These are phyloP conservation scores for Mortierella claussenii DNA, from an alignment of 192 early-diverging fungal species.

Conservation along the genomic window DNA sequence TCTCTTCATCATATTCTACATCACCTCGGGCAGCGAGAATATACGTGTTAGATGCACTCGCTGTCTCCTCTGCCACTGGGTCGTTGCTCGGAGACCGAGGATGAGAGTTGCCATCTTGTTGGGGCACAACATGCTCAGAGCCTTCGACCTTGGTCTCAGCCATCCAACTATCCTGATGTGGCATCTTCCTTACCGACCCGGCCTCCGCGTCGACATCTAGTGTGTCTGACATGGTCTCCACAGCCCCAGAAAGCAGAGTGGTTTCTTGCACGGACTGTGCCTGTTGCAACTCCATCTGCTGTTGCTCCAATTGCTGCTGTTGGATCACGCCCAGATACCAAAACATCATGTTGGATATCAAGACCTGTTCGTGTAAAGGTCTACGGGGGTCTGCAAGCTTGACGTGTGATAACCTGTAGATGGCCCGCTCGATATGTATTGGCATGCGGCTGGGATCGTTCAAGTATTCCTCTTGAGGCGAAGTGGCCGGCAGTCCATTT, in stretches of 20 bases:
- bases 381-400: constrained; percentile 80
- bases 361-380: constrained; percentile 76
- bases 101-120: constrained; percentile 38
- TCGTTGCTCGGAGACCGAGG: constrained; percentile 16
- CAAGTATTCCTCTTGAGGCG: neutral
- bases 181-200: neutral
- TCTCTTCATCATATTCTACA: constrained; percentile 32
- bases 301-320: constrained; percentile 44
- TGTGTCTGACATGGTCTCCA: neutral
- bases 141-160: constrained; percentile 11
- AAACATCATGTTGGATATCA: constrained; percentile 85
- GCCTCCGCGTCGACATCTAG: neutral
- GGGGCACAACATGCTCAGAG: constrained; percentile 17
- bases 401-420: constrained; percentile 76
- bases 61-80: neutral
- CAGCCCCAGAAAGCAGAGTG: neutral
- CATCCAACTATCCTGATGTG: constrained; percentile 3
- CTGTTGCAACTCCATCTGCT: constrained; percentile 35
- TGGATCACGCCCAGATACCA: constrained; percentile 79
- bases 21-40: neutral
- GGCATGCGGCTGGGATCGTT: constrained; percentile 67
- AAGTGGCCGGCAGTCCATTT: constrained; percentile 2
- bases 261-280: constrained; percentile 7
- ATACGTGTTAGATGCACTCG: neutral
- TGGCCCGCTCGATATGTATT: constrained; percentile 79